Percentiles rank a stretch among this genome's conserved stretches.
phyloP scores from a whole-genome alignment of 768 basidiomycete species.

The Aureoboletus auriporus region DNA sequence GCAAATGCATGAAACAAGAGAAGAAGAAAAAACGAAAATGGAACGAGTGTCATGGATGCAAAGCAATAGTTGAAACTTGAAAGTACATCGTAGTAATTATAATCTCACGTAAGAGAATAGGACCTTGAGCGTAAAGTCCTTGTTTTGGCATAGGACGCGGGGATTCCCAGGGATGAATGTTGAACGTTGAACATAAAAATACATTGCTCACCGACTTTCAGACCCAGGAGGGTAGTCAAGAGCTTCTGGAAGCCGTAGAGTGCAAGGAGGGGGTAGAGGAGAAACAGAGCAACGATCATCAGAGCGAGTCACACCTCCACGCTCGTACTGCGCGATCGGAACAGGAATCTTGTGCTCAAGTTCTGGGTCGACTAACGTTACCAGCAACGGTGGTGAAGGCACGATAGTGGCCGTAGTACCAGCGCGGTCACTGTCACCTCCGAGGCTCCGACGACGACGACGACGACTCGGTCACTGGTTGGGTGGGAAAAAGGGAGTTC shows the following conservation, averaged over 20 bases:
- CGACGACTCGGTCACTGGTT: no score
- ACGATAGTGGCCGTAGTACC: no score
- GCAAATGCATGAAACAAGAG: background rate
- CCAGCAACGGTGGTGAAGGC: no score
- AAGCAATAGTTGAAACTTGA: background rate
- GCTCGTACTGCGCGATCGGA: background rate
- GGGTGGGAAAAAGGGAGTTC: no score
- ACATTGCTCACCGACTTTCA: conserved; percentile 15
- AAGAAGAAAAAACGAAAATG: background rate
- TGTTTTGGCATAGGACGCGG: background rate
- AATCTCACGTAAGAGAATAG: background rate
- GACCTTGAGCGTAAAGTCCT: no score
- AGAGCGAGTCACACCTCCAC: background rate
- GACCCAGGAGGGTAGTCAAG: conserved; percentile 1
- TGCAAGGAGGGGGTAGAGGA: conserved; percentile 18
- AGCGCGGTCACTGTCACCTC: no score
- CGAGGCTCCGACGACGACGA: no score
- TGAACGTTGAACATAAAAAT: no score
- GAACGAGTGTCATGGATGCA: background rate
- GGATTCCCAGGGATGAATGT: no score
- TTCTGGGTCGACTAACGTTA: background rate
- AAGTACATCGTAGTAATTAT: background rate
- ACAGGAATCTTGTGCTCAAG: background rate
- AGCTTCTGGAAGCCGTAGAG: conserved; percentile 17
- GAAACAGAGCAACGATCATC: conserved; percentile 24